Conservation (phyloP, 331 rosid species). For the Spiraea crenata region DNA sequence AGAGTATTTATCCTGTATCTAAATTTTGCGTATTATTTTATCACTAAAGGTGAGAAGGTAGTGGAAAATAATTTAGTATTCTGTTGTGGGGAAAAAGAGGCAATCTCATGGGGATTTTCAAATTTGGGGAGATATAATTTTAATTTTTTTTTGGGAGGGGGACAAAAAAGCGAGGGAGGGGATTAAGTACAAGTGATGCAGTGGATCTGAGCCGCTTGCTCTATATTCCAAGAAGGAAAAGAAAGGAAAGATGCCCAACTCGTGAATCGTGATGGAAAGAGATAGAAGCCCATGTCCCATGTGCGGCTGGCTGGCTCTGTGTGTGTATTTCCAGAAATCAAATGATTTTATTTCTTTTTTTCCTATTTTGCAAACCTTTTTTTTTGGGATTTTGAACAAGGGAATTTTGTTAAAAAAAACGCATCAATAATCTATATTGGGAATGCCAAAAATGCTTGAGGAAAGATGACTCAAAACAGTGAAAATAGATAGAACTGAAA, state of each 20-base stretch:
- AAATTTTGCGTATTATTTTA: no score
- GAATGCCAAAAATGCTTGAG: not conserved
- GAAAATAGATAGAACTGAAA: not conserved
- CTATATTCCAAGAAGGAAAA: not conserved
- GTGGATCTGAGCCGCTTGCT: conserved; percentile 36
- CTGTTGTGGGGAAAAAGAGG: not conserved
- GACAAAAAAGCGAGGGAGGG: not conserved
- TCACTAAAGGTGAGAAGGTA: not conserved
- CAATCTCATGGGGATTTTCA: conserved; percentile 42
- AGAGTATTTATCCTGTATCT: no score
- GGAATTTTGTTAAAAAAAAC: not conserved
- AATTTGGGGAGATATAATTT: conserved; percentile 9
- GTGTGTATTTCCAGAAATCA: not conserved
- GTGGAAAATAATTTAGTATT: not conserved
- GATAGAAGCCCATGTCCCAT: conserved; percentile 26
- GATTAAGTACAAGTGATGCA: conserved; percentile 34
- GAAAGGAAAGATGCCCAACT: conserved; percentile 22
- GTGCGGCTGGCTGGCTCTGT: conserved; percentile 18
- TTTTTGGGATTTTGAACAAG: not conserved
- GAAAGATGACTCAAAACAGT: not conserved
- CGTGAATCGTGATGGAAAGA: conserved; percentile 29
- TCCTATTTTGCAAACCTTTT: not conserved
- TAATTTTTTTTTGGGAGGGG: not conserved
- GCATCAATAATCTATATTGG: conserved; percentile 8
- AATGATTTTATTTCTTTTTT: no score